Evolutionary conservation across 2,329 filamentous ascomycete genomes (phyloP).

Genomic region (Fusarium sp.): DNA sequence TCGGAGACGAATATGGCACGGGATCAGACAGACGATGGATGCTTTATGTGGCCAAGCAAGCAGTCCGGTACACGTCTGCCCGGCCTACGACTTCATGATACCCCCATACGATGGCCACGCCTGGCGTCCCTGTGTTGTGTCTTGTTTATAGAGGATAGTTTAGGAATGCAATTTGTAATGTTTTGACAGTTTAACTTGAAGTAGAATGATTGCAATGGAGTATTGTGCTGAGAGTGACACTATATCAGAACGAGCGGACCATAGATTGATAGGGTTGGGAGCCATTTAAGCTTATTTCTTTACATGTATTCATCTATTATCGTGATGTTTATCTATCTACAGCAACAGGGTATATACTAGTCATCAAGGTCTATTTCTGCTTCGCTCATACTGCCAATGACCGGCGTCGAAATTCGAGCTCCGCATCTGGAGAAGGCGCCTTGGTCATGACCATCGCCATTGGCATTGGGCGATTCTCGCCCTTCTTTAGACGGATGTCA

Average conservation of each 20-base stretch:
- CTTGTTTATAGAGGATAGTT: constrained; percentile 40
- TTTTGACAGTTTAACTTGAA: neutral
- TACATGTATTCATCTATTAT: neutral
- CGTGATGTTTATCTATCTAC: constrained; percentile 26
- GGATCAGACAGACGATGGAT: constrained; percentile 39
- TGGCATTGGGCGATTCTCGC: constrained; percentile 52
- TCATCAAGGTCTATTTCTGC: constrained; percentile 12
- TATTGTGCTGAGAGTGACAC: neutral
- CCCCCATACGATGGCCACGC: constrained; percentile 44
- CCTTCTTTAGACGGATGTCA: constrained; percentile 55
- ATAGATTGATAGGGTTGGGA: neutral
- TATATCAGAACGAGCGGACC: neutral
- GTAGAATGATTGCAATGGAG: neutral
- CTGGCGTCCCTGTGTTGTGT: constrained; percentile 40
- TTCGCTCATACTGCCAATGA: constrained; percentile 32
- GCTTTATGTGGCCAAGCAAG: constrained; percentile 34
- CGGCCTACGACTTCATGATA: constrained; percentile 45
- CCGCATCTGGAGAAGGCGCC: constrained; percentile 54
- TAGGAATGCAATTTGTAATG: constrained; percentile 37
- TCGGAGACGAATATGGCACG: constrained; percentile 36
- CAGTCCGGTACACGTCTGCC: constrained; percentile 26
- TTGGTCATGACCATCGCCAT: constrained; percentile 57
- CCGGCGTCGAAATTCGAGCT: constrained; percentile 55
- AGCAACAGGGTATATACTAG: constrained; percentile 26
- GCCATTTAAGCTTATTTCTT: constrained; percentile 2